Base-by-base conservation (phyloP, 2,329 filamentous ascomycete species). In the Trichoderma sp. region DNA sequence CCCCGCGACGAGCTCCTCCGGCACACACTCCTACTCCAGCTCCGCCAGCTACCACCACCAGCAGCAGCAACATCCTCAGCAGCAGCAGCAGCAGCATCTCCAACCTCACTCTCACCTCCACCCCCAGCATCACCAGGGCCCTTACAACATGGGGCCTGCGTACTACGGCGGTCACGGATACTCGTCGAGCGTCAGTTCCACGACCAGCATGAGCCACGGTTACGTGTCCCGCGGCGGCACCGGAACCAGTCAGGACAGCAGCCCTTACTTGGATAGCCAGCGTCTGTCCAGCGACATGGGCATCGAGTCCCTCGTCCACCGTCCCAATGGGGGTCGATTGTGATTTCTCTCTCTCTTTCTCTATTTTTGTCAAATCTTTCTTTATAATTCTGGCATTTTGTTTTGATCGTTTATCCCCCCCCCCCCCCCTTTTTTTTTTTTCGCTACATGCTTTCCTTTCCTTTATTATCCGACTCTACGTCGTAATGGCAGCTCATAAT, bases 271-370 rank as follows among this genome's bases (percentile, higher is more conserved):
- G 80, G 80, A 76, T 74, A 80, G 82, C 9, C 83, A 84, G 74
- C 80, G 88, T 56, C 81, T 89, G 70, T 83, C 88, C 6, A 85
- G 86, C 63, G 88, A 90, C 75, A 90, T 90, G 87, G 87, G 86
- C 28, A 90, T 91, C 75, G 86, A 86, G 66, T 82, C 86, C 65
- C 86, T 90, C 72, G 88, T 90, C 75, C 88, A 89, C 79, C 83
- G 86, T 28, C 82, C 85, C 15, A 77, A 79, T 9, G 77, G 80
- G 43, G 76, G 77, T 28, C 76, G 77, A 36, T 34, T 76, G 47
- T 78, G 71, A 63, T 28, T 8, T n/a, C 30, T 32, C 18, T 32
- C 30, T 24, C 39, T 30, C 30, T 53, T 26, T 57, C 24, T 26
- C 6, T 24, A 24, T n/a, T 21, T 26, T 56, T 64, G 36, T 3